Evolutionary conservation across 805 yeast genomes (phyloP), one percentile per base, ranked within the genome.

Genomic region (Starmerella vaccinii): DNA sequence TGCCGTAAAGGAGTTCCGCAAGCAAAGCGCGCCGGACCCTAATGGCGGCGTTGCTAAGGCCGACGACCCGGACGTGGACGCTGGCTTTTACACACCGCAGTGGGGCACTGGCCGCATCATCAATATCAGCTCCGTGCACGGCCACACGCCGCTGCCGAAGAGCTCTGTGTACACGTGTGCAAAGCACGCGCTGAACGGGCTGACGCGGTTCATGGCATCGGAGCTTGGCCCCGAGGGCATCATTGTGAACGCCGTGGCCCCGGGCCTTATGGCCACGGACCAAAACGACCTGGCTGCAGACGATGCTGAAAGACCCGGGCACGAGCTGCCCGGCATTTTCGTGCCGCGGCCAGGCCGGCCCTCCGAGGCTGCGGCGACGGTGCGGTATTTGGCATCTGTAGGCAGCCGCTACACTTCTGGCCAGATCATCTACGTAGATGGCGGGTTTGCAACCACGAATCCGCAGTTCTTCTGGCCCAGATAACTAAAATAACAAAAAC

Each of bases 81-180:
- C 45, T 1, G 57, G 52, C 18, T 53, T 53, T 49, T 48, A 48
- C 40, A 46, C 50, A 1, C 12, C 38, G 33, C 42, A 46, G 33
- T 53, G 57, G 57, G 57, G 57, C n/a, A 45, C 37, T 4, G 57
- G 57, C 23, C 51, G 57, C 13, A 51, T 53, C 37, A 45, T 53
- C 47, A 53, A 53, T 39, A 53, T 42, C 12, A 53, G 49, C 49
- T 51, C 55, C 22, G 57, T 53, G 16, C 57, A 53, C 32, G 57
- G 52, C 6, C 39, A 34, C 32, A 48, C 57, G 23, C 57, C 57
- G 26, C 30, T 53, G 43, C 57, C 57, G 22, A 33, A 32, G 15
- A 47, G 52, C 29, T 42, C 52, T 4, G 35, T 53, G 6, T 53
- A 53, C 41, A 48, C 54, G n/a, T 39, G 47, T 32, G 54, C 54